Base-by-base conservation (phyloP, 495 filamentous ascomycete species). In the Ramalina intermedia region DNA sequence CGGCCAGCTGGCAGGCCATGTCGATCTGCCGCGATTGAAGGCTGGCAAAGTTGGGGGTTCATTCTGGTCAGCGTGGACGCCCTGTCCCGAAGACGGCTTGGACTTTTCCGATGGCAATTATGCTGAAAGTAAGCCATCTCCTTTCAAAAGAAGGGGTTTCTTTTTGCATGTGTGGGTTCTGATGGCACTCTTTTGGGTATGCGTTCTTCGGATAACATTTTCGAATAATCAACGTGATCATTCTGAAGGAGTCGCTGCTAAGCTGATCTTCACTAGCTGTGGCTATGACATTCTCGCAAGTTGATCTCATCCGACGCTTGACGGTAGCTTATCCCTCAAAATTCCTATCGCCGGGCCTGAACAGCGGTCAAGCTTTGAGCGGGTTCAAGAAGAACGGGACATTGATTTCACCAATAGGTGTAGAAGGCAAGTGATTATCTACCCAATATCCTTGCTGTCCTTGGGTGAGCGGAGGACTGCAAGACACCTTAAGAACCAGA, bases 1-100 rank as follows among this genome's bases (percentile, higher is more conserved):
- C 7, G 85, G 85, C 18, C 76, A 73, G 4, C 61, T 94, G 37
- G 44, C 54, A 1, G 65, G 61, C n/a, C 87, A 96, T 55, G 83
- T 93, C 37, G 90, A 96, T 62, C 62, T 95, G 7, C 83, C 85
- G 1, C 68, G 78, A n/a, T 61, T 80, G 29, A 56, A 54, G 12
- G 35, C 63, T 18, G 76, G 76, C 4, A 60, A 61, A 24, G 67
- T 74, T 17, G 72, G 75, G 23, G 73, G 89, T 23, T 79, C 84
- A 7, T 96, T 98, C 61, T 98, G 91, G 91, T 89, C 83, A 62
- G 87, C 88, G 16, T 96, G 72, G 57, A 75, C 84, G 20, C 74
- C 73, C 0, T 96, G 90, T 61, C 86, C 90, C 0, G 58, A 59
- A n/a, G 73, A 88, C 50, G 71, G 75, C 38, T 68, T 64, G 0